Evolutionary conservation across 331 rosid species (phyloP), one percentile per base, ranked within the genome.

Genomic region (Cydonia oblonga): DNA sequence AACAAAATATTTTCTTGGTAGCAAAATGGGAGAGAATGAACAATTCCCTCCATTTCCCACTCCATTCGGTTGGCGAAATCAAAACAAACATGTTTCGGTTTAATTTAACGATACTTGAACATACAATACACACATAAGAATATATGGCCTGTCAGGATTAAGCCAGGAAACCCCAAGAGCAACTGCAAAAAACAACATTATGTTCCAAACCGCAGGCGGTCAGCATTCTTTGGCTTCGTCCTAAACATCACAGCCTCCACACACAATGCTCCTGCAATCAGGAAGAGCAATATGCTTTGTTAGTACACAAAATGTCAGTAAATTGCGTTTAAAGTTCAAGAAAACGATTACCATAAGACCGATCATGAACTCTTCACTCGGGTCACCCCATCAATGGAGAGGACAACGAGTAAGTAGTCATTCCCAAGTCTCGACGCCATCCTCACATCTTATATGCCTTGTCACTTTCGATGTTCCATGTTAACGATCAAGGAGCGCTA

Each of bases 161-260:
- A 75, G 72, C 82, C 68, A 38, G 64, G 42, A 81, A 60, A 68
- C 71, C 74, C 53, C 75, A 59, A 19, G 56, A 10, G 66, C 10
- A 78, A 66, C 67, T 66, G 68, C 64, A 65, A 56, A 80, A 64
- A 6, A 46, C 69, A 69, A 35, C 75, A 69, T 32, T 75, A 76
- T 71, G 60, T 57, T 71, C 52, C 69, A 62, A 57, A 76, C 62
- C 65, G 42, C 63, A 35, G 59, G 49, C 4, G 75, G 67, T 64
- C 29, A 26, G 24, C 57, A 26, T 59, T 59, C 13, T 38, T 13
- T 13, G 52, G 69, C 74, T 59, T 64, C 13, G 4, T 56, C 72
- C 64, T 80, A 93, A 33, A 81, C 89, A 66, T 72, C 89, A 72
- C 93, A 93, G 76, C 93, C 89, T 81, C 97, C 98, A 69, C 96